A percentile compares a stretch with the other conserved stretches of the same genome.
phyloP scores from a whole-genome alignment of 306 rosid species.

The Vigna mungo region DNA sequence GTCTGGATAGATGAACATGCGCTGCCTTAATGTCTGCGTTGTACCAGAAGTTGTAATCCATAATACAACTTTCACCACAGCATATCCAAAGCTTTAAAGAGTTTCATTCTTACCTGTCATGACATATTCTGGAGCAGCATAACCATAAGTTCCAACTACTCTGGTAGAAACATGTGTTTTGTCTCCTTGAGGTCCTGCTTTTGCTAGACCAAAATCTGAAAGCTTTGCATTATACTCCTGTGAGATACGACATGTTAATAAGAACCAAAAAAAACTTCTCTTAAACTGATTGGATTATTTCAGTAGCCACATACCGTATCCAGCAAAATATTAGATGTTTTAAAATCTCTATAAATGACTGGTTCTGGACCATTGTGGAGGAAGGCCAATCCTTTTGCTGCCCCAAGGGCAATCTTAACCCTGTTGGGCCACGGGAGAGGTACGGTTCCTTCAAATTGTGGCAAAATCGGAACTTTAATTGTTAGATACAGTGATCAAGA shows the following conservation, averaged over 20 bases:
- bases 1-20: not conserved
- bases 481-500: constrained; percentile 31
- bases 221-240: constrained; percentile 98
- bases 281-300: not conserved
- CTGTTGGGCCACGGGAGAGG: constrained; percentile 97
- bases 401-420: constrained; percentile 92
- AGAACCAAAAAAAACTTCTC: not conserved
- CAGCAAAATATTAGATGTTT: constrained; percentile 96
- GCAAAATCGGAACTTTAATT: constrained; percentile 50
- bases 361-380: constrained; percentile 95
- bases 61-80: constrained; percentile 32
- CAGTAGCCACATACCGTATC: constrained; percentile 71
- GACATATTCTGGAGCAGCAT: constrained; percentile 97
- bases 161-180: constrained; percentile 96
- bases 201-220: constrained; percentile 98
- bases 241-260: constrained; percentile 40
- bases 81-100: not conserved
- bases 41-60: constrained; percentile 15
- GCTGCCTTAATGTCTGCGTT: constrained; percentile 33
- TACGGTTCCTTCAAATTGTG: constrained; percentile 77
- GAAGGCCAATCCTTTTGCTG: constrained; percentile 97
- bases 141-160: constrained; percentile 96
- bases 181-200: constrained; percentile 99
- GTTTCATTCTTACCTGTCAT: constrained; percentile 79
- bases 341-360: constrained; percentile 94